phyloP scores from a whole-genome alignment of 148 eudicot species.

The Dianthus caryophyllus region DNA sequence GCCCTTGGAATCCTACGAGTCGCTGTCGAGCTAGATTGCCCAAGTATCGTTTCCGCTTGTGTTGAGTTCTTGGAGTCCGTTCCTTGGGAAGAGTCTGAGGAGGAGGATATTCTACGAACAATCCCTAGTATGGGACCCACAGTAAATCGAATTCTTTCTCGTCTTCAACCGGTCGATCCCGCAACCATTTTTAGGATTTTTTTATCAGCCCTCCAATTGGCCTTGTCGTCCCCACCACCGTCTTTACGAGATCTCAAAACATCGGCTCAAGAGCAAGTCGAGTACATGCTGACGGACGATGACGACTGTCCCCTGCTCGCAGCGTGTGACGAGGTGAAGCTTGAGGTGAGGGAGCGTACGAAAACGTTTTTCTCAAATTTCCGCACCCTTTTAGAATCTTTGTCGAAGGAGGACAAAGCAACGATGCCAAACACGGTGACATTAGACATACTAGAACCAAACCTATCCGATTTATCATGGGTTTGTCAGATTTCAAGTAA shows the following conservation, averaged over 20 bases:
- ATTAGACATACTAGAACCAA: slow-evolving; percentile 31
- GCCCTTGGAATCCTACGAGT: slow-evolving; percentile 73
- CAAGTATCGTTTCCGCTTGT: slow-evolving; percentile 52
- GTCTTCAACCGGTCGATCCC: slow-evolving; percentile 70
- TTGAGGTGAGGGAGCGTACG: slow-evolving; percentile 44
- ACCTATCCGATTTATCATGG: slow-evolving; percentile 69
- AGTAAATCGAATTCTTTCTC: slow-evolving; percentile 56
- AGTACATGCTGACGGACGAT: slow-evolving; percentile 88
- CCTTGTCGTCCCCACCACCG: slow-evolving; percentile 62
- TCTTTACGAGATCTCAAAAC: slow-evolving; percentile 50
- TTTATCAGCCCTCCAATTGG: slow-evolving; percentile 58
- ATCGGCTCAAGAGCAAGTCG: slow-evolving; percentile 83
- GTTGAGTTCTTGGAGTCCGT: slow-evolving; percentile 81
- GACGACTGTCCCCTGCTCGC: slow-evolving; percentile 76
- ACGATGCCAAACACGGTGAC: slow-evolving; percentile 22
- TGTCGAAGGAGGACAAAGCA: slow-evolving; percentile 31
- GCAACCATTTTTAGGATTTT: slow-evolving; percentile 46
- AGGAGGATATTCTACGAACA: slow-evolving; percentile 67
- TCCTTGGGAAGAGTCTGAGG: slow-evolving; percentile 91
- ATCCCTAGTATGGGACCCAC: slow-evolving; percentile 62
- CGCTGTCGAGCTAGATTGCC: slow-evolving; percentile 68
- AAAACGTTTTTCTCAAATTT: slow-evolving; percentile 46
- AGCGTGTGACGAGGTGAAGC: slow-evolving; percentile 48
- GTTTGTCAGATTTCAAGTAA: slow-evolving; percentile 62
- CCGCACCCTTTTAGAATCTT: slow-evolving; percentile 36